Evolutionary conservation across 192 early-diverging fungal species (phyloP).

Genomic region (Cetraspora pellucida): DNA sequence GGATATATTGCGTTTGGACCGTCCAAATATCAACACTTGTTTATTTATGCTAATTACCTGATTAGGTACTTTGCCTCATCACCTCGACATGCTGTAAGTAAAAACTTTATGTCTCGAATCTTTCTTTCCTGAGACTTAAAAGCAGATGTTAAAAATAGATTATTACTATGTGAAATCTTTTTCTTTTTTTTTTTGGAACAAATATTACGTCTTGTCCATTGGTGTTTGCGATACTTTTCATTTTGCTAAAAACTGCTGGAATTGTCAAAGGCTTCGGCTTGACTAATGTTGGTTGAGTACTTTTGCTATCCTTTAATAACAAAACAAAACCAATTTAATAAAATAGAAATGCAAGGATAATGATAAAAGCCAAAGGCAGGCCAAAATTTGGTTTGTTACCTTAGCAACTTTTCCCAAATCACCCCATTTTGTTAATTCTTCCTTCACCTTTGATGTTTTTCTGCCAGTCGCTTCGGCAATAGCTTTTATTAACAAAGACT

Average conservation of each 20-base stretch:
- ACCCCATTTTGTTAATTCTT: slow-evolving; percentile 74
- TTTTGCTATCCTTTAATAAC: slow-evolving; percentile 61
- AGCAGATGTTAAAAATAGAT: neutral
- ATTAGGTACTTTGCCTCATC: slow-evolving; percentile 89
- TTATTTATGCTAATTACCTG: slow-evolving; percentile 47
- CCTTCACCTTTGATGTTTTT: slow-evolving; percentile 72
- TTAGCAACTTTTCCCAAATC: slow-evolving; percentile 92
- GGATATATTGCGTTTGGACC: too few species aligned
- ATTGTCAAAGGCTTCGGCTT: slow-evolving; percentile 80
- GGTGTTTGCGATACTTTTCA: slow-evolving; percentile 85
- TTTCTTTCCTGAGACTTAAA: slow-evolving; percentile 76
- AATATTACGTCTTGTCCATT: slow-evolving; percentile 69
- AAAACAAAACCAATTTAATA: neutral
- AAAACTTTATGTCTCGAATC: slow-evolving; percentile 69
- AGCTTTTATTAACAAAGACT: slow-evolving; percentile 89
- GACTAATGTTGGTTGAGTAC: slow-evolving; percentile 84
- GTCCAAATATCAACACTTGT: too few species aligned
- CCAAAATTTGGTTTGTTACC: slow-evolving; percentile 40
- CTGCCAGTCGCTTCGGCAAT: slow-evolving; percentile 89
- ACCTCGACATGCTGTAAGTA: slow-evolving; percentile 75
- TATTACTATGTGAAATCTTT: neutral
- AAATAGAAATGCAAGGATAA: neutral
- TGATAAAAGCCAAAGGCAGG: neutral
- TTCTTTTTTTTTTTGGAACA: neutral
- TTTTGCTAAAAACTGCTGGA: slow-evolving; percentile 76